Evolutionary conservation across 140 eudicot genomes (phyloP).

Genomic region (Anethum foeniculum): DNA sequence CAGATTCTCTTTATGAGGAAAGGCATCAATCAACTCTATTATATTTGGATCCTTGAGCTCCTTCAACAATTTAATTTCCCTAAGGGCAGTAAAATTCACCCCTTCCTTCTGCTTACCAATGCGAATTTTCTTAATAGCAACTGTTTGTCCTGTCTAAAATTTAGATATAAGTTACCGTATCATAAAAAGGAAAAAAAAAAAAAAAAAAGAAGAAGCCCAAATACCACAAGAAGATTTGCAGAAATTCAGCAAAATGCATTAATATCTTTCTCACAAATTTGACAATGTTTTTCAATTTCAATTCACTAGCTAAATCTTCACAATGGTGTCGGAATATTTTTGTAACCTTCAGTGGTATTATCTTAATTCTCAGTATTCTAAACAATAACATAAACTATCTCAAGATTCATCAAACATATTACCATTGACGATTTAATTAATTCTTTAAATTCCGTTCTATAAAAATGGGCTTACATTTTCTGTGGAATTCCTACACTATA

Average conservation of each 20-base stretch:
- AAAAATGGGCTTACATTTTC: not conserved
- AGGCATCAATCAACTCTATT: slow-evolving; percentile 80
- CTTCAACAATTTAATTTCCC: slow-evolving; percentile 92
- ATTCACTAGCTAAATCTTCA: not conserved
- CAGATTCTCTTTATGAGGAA: slow-evolving; percentile 88
- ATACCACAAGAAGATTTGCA: not conserved
- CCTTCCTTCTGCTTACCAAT: slow-evolving; percentile 98
- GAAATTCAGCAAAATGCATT: not conserved
- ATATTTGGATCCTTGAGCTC: slow-evolving; percentile 89
- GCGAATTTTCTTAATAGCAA: slow-evolving; percentile 96
- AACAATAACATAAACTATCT: not conserved
- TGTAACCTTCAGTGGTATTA: too few relatives aligned
- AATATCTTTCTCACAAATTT: not conserved
- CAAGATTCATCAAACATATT: not conserved
- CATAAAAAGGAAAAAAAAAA: not conserved
- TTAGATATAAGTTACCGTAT: not conserved
- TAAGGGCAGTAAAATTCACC: slow-evolving; percentile 88
- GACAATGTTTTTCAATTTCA: not conserved
- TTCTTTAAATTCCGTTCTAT: too few relatives aligned
- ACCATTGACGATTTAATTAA: not conserved
- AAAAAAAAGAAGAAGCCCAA: not conserved
- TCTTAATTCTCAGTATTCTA: too few relatives aligned
- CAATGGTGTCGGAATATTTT: not conserved
- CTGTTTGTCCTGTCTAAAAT: slow-evolving; percentile 83
- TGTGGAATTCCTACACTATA: not conserved